Percentiles rank a stretch among this genome's conserved stretches.
These are phyloP conservation scores for Coemansia sp. DNA, from an alignment of 192 early-diverging fungal genomes.

Conservation along the genomic window DNA sequence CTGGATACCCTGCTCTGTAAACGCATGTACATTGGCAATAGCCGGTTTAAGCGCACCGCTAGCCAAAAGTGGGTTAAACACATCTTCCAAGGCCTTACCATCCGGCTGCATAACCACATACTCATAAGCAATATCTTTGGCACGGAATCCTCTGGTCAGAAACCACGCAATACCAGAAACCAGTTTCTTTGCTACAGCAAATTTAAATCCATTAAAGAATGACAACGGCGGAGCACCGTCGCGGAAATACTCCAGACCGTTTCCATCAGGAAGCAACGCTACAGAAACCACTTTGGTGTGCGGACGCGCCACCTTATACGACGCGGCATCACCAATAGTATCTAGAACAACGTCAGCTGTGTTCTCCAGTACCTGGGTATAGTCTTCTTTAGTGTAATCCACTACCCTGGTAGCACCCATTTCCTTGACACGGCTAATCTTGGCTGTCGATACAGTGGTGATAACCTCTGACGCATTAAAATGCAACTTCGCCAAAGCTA, in stretches of 20 bases:
- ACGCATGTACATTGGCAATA: slow-evolving; percentile 48
- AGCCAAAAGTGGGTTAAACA: slow-evolving; percentile 49
- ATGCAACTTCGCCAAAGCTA: slow-evolving; percentile 48
- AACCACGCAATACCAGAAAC: slow-evolving; percentile 13
- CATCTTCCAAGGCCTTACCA: slow-evolving; percentile 38
- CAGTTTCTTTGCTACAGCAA: slow-evolving; percentile 12
- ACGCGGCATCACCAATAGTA: slow-evolving; percentile 32
- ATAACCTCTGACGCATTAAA: slow-evolving; percentile 49
- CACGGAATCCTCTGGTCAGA: slow-evolving; percentile 24
- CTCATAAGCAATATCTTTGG: slow-evolving; percentile 24
- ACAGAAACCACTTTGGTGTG: slow-evolving; percentile 24
- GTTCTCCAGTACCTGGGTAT: slow-evolving; percentile 22
- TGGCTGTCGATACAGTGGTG: slow-evolving; percentile 56
- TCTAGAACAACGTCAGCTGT: slow-evolving; percentile 52
- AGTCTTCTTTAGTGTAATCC: slow-evolving; percentile 55
- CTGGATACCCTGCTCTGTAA: slow-evolving; percentile 37
- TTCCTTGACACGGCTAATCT: slow-evolving; percentile 37
- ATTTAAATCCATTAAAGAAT: slow-evolving; percentile 4
- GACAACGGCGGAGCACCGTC: slow-evolving; percentile 12
- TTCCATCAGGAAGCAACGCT: slow-evolving; percentile 32
- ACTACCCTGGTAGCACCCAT: slow-evolving; percentile 57
- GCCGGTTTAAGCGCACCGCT: slow-evolving; percentile 31
- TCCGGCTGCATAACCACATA: slow-evolving; percentile 24
- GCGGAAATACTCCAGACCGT: slow-evolving; percentile 20
- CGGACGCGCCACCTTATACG: slow-evolving; percentile 34